Evolutionary conservation across 305 asterid species (phyloP).

Genomic region (Fraxinus floribunda): DNA sequence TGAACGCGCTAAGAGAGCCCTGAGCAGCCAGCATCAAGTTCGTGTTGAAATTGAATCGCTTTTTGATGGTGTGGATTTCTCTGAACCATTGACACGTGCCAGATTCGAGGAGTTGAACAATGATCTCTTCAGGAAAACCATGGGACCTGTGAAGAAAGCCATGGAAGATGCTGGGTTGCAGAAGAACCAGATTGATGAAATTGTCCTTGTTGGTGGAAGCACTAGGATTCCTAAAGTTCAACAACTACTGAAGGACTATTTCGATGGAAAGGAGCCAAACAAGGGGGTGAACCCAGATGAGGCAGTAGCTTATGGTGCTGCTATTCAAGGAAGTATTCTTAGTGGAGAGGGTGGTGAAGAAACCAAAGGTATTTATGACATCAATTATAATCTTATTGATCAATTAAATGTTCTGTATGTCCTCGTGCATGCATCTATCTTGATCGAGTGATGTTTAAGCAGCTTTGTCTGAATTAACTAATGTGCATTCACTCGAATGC

Average conservation of each 20-base stretch:
- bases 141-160: conserved; percentile 58
- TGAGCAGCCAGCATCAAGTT: conserved; percentile 57
- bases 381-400: not conserved
- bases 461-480: not conserved
- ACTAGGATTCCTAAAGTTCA: conserved; percentile 55
- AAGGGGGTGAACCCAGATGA: conserved; percentile 59
- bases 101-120: conserved; percentile 56
- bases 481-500: conserved; percentile 4
- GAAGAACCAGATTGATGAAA: conserved; percentile 27
- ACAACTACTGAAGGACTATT: conserved; percentile 45
- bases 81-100: conserved; percentile 51
- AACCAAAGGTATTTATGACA: conserved; percentile 41
- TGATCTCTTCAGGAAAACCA: conserved; percentile 49
- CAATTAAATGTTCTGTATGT: not conserved
- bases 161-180: conserved; percentile 50
- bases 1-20: conserved; percentile 52
- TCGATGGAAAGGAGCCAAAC: conserved; percentile 52
- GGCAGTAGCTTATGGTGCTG: conserved; percentile 59
- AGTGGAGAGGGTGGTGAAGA: conserved; percentile 59
- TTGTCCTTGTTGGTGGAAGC: conserved; percentile 58
- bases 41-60: conserved; percentile 54
- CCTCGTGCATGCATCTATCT: not conserved
- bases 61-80: conserved; percentile 48
- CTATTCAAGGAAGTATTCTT: conserved; percentile 51
- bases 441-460: not conserved